Evolutionary conservation across 768 basidiomycete species (phyloP).

Genomic region (Boletellus emodensis): DNA sequence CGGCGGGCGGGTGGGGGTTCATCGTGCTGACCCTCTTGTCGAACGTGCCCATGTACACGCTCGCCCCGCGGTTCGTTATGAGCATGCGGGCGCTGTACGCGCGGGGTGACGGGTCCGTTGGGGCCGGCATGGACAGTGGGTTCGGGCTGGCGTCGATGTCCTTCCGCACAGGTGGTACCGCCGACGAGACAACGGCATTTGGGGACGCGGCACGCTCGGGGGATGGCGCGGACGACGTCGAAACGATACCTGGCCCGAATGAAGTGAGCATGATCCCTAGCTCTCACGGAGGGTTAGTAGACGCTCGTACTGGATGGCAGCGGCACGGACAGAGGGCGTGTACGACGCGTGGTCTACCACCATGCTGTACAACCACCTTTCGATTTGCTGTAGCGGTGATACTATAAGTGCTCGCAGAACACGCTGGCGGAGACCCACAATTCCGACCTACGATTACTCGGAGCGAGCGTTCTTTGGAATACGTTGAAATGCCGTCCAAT

Average conservation of each 20-base stretch:
- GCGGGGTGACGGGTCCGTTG: neutral
- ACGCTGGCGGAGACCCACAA: neutral
- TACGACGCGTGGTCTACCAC: too few relatives aligned
- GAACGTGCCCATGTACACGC: neutral
- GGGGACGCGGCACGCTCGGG: neutral
- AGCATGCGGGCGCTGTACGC: constrained; percentile 6
- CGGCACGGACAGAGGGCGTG: too few relatives aligned
- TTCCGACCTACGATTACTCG: neutral
- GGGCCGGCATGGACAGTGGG: neutral
- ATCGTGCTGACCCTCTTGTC: neutral
- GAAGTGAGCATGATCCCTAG: too few relatives aligned
- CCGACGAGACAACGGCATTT: too few relatives aligned
- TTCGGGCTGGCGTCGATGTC: neutral
- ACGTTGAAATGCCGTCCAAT: constrained; percentile 7
- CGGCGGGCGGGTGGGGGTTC: neutral
- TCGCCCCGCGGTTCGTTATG: constrained; percentile 6
- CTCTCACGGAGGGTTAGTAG: too few relatives aligned
- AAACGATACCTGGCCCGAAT: too few relatives aligned
- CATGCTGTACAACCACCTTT: too few relatives aligned
- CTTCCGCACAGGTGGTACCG: too few relatives aligned
- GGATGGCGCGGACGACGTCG: too few relatives aligned
- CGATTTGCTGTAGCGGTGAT: neutral
- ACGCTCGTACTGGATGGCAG: too few relatives aligned
- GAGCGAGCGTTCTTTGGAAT: neutral
- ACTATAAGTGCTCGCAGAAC: constrained; percentile 9